Percentiles rank a stretch among this genome's conserved stretches.
These are phyloP conservation scores for Scheffersomyces titani DNA, from an alignment of 1,139 yeast species.

Conservation along the genomic window DNA sequence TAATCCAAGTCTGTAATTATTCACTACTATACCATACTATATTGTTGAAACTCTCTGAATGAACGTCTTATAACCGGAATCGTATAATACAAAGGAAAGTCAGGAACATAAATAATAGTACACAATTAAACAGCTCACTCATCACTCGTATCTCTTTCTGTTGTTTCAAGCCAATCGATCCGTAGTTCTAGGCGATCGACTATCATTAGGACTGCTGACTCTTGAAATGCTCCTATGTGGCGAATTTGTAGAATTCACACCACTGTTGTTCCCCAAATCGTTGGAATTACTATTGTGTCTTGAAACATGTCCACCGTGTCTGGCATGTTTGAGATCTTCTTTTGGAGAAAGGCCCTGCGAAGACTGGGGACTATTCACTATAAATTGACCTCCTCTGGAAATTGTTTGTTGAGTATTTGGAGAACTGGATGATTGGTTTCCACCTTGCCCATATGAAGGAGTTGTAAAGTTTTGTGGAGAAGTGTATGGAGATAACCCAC, in stretches of 20 bases:
- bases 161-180: neutral
- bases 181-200: neutral
- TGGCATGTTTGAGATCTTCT: conserved; percentile 23
- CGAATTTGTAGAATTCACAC: neutral
- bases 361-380: conserved; percentile 31
- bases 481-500: conserved; percentile 17
- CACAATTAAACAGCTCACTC: neutral
- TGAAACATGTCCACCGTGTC: conserved; percentile 4
- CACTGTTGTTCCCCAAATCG: neutral
- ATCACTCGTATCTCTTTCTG: neutral
- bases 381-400: conserved; percentile 15
- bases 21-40: neutral
- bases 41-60: neutral
- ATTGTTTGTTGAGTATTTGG: conserved; percentile 10
- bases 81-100: neutral
- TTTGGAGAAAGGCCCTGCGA: conserved; percentile 37
- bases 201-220: neutral
- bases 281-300: neutral
- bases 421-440: conserved; percentile 2
- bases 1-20: neutral
- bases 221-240: neutral
- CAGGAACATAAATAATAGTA: neutral
- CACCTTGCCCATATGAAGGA: conserved; percentile 7
- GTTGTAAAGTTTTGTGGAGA: conserved; percentile 25
- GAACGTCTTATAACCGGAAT: neutral